Percentiles rank a stretch among this genome's conserved stretches.
phyloP scores from a whole-genome alignment of 2,329 filamentous ascomycete genomes.

The Penicillium sp. region DNA sequence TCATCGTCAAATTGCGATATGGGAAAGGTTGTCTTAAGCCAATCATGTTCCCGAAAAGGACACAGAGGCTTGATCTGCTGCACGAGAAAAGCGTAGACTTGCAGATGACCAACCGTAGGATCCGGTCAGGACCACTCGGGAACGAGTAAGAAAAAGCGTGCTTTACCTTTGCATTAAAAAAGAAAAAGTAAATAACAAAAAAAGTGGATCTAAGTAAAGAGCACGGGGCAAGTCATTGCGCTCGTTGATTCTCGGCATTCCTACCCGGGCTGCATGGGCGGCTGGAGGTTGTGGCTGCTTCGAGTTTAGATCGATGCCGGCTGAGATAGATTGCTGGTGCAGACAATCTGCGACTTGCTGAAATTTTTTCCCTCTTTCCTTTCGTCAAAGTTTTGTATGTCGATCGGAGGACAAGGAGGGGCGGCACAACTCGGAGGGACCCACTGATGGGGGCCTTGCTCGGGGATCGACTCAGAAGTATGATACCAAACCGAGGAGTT shows the following conservation, averaged over 20 bases:
- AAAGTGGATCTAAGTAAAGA: slow-evolving; percentile 19
- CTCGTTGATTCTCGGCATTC: slow-evolving; percentile 19
- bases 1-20: not conserved
- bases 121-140: not conserved
- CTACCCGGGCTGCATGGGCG: slow-evolving; percentile 22
- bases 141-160: not conserved
- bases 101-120: slow-evolving; percentile 1
- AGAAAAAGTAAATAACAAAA: not conserved
- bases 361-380: not conserved
- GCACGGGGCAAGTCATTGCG: slow-evolving; percentile 19
- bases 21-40: not conserved
- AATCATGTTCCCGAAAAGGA: not conserved
- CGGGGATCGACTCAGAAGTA: slow-evolving; percentile 16
- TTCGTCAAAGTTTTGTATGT: slow-evolving; percentile 1
- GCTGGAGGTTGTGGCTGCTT: not conserved
- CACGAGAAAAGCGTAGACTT: not conserved
- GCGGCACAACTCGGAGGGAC: slow-evolving; percentile 2
- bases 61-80: slow-evolving; percentile 3
- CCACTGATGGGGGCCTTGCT: slow-evolving; percentile 7
- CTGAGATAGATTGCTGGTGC: not conserved
- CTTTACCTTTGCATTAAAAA: not conserved
- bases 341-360: not conserved
- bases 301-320: not conserved
- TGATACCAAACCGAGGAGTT: slow-evolving; percentile 5
- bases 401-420: slow-evolving; percentile 4